A percentile compares a stretch with the other conserved stretches of the same genome.
Evolutionary conservation across 805 yeast genomes (phyloP).

Genomic region (Candida broadrunensis): DNA sequence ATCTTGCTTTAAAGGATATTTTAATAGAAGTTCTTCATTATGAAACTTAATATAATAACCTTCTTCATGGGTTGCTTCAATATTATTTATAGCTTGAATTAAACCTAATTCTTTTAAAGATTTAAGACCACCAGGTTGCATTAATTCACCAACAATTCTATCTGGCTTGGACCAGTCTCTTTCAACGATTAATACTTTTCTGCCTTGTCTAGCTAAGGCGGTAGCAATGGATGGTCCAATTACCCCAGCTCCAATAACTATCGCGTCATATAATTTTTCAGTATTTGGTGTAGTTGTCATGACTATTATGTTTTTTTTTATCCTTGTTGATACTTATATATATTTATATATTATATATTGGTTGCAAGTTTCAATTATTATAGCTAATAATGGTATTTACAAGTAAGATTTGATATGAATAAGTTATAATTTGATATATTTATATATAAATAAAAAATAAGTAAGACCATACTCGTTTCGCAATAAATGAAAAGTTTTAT

Average conservation of each 20-base stretch:
- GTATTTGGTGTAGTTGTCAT: neutral
- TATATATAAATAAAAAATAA: no score
- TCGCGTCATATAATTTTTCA: constrained; percentile 58
- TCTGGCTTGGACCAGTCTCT: constrained; percentile 92
- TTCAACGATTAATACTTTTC: constrained; percentile 75
- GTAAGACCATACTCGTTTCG: no score
- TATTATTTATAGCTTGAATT: constrained; percentile 67
- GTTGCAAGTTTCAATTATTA: neutral
- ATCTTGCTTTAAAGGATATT: constrained; percentile 64
- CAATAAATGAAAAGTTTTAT: no score
- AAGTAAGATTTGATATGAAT: no score
- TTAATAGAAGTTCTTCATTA: constrained; percentile 54
- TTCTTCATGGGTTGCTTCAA: constrained; percentile 70
- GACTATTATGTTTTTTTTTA: no score
- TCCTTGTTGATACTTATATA: neutral
- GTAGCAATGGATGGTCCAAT: constrained; percentile 93
- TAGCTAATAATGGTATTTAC: no score
- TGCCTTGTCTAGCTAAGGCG: constrained; percentile 85
- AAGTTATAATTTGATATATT: no score
- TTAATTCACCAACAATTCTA: constrained; percentile 92
- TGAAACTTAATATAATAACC: constrained; percentile 81
- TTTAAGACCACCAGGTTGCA: constrained; percentile 96
- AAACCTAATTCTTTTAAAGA: constrained; percentile 82
- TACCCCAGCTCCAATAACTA: constrained; percentile 98
- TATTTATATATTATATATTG: no score